Evolutionary conservation across 2,329 filamentous ascomycete genomes (phyloP).

Genomic region (Claviceps fusiformis): DNA sequence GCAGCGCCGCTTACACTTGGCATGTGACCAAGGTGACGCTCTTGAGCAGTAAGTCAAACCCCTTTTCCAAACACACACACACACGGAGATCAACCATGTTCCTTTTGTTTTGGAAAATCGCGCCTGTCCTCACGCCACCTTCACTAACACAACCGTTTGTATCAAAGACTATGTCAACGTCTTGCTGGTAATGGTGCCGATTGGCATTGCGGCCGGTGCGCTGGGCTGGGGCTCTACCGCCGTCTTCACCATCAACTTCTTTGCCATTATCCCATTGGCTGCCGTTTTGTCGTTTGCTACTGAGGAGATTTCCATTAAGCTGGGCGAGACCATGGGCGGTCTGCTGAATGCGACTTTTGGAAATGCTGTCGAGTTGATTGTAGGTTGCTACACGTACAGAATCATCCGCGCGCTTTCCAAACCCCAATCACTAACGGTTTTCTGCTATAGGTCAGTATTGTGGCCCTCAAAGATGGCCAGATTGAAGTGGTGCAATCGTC

Average conservation of each 20-base stretch:
- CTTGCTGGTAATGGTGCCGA: conserved; percentile 58
- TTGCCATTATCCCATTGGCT: conserved; percentile 65
- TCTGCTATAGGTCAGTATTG: conserved; percentile 64
- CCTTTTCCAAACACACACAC: too few species aligned
- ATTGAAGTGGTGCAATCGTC: conserved; percentile 95
- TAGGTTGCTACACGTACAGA: conserved; percentile 20
- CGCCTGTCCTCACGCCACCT: background rate
- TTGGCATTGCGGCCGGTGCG: conserved; percentile 55
- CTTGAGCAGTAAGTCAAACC: conserved; percentile 38
- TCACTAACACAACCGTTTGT: background rate
- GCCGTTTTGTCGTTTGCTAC: conserved; percentile 64
- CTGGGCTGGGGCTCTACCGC: conserved; percentile 49
- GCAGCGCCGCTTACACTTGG: conserved; percentile 34
- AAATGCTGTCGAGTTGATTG: conserved; percentile 69
- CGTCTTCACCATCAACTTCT: conserved; percentile 66
- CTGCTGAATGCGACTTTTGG: conserved; percentile 66
- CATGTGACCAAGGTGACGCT: conserved; percentile 44
- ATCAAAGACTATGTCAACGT: conserved; percentile 51
- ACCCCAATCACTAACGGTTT: background rate
- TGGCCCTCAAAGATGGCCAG: conserved; percentile 72
- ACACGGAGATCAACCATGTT: too few species aligned
- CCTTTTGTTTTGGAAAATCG: too few species aligned
- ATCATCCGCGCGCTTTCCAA: too few species aligned
- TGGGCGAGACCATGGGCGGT: conserved; percentile 63
- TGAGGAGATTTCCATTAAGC: conserved; percentile 58